Base-by-base conservation (phyloP, 495 filamentous ascomycete species). In the Lasiosphaeria hispida region DNA sequence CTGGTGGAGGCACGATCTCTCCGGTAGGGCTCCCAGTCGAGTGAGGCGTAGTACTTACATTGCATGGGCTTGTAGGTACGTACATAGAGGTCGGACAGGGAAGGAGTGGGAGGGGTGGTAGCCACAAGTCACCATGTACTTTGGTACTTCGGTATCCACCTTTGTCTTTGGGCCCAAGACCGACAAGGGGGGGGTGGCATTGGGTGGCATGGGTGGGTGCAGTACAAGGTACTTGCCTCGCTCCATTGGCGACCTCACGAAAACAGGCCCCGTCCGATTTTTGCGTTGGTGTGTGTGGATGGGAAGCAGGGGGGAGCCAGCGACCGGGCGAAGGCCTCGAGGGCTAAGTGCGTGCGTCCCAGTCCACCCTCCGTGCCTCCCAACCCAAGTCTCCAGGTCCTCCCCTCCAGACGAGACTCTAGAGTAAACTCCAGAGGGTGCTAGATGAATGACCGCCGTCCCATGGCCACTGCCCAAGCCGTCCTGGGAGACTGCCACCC, bases 1-100 rank as follows among this genome's bases (percentile, higher is more conserved):
- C 63, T 71, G 61, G 68, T 71, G 68, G 66, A 70, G 67, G 66
- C 53, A 58, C 59, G 66, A 66, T 69, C 67, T 69, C 62, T 37
- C 65, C 55, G 39, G 59, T 61, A 63, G 60, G 65, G 61, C 63
- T 63, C 61, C 59, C 41, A 36, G 56, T 36, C 54, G 40, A 68
- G 53, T 58, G 68, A 68, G 68, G 68, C 68, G 61, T 57, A 61
- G 65, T 65, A 55, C 59, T 63, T 56, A 49, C 54, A 56, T 44
- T 62, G 67, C 65, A 66, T 62, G 67, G 62, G 65, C 36, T 57
- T 59, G 59, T 57, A 44, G 37, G 45, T 45, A 13, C 42, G 17
- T 0, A 4, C 33, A 35, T 48, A 10, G 50, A 37, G 18, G 45
- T 58, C 37, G 55, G 48, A 48, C 60, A 57, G 45, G 58, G 66